Base-by-base conservation (phyloP, 192 early-diverging fungal genomes). In the Obelidium mucronatum region DNA sequence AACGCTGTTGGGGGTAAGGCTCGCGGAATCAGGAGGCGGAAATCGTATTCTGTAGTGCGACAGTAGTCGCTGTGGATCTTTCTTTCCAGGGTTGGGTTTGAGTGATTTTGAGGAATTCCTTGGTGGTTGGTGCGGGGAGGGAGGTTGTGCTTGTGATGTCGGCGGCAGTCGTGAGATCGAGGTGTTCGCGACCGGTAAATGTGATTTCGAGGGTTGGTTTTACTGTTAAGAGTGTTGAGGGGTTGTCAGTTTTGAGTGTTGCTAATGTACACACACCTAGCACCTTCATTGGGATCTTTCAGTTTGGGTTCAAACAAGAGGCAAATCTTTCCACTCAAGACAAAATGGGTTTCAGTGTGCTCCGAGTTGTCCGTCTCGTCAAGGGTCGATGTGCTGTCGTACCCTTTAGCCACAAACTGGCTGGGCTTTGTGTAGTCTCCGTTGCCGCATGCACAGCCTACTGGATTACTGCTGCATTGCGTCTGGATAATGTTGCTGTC, bases 251-350 rank as follows among this genome's bases (percentile, higher is more conserved):
- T n/a, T 15, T 52, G 51, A 52, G n/a, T 15, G 13, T 15, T 13
- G 51, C 13, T n/a, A 52, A 52, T n/a, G 51, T n/a, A 52, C 13
- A 52, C n/a, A 60, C 13, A 60, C 59, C 59, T 60, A 26, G n/a
- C 11, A 8, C n/a, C n/a, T n/a, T n/a, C n/a, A n/a, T n/a, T n/a
- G 40, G 48, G 42, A 40, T 68, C 66, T 11, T 40, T 30, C 37
- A 68, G 42, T 30, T 68, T 68, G 22, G 69, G 69, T 39, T 72
- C 69, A 34, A 72, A 72, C 22, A 5, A 17, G 24, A 72, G 31
- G 22, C 6, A 4, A 13, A 68, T 30, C 30, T 33, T 48, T 19
- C 66, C 66, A 6, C 15, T 26, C 42, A 68, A 33, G n/a, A 68
- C n/a, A 13, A 51, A 30, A 30, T 68, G 66, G 6, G 66, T 24